phyloP scores from a whole-genome alignment of 106 monocot species.

The Alisma plantagoaquatica region DNA sequence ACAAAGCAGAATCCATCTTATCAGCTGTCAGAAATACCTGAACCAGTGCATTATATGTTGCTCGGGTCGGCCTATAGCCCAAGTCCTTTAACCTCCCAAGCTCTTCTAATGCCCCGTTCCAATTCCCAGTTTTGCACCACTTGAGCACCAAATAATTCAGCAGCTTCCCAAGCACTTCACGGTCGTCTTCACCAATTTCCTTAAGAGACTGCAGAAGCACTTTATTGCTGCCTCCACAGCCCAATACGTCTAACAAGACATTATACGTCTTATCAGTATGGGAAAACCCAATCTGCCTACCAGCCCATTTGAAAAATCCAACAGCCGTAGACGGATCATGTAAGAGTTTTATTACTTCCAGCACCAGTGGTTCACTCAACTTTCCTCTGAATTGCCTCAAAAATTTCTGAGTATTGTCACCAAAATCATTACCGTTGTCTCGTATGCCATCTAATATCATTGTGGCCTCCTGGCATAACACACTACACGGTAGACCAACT shows the following conservation, averaged over 20 bases:
- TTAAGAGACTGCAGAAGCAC: constrained; percentile 38
- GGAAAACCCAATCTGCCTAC: constrained; percentile 75
- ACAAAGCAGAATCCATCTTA: constrained; percentile 63
- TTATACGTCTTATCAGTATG: constrained; percentile 47
- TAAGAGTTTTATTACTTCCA: constrained; percentile 48
- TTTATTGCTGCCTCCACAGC: constrained; percentile 35
- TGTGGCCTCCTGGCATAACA: not conserved
- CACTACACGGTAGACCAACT: not conserved
- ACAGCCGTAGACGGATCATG: constrained; percentile 37
- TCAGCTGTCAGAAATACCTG: constrained; percentile 55
- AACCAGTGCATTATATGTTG: constrained; percentile 66
- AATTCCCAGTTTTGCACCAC: constrained; percentile 60
- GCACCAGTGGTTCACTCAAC: constrained; percentile 39
- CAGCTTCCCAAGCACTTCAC: constrained; percentile 69
- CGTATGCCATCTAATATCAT: not conserved
- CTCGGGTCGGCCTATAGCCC: constrained; percentile 53
- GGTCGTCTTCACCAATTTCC: constrained; percentile 69
- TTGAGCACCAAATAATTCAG: constrained; percentile 71
- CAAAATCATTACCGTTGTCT: constrained; percentile 9
- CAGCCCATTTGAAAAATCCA: constrained; percentile 88
- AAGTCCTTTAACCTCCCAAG: constrained; percentile 86
- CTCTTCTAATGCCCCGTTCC: constrained; percentile 72
- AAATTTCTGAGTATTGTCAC: constrained; percentile 39
- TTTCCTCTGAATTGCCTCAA: constrained; percentile 61
- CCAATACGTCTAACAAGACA: constrained; percentile 44